phyloP scores from a whole-genome alignment of 2,329 filamentous ascomycete genomes.

The Pseudopyrenochaeta lycopersici region DNA sequence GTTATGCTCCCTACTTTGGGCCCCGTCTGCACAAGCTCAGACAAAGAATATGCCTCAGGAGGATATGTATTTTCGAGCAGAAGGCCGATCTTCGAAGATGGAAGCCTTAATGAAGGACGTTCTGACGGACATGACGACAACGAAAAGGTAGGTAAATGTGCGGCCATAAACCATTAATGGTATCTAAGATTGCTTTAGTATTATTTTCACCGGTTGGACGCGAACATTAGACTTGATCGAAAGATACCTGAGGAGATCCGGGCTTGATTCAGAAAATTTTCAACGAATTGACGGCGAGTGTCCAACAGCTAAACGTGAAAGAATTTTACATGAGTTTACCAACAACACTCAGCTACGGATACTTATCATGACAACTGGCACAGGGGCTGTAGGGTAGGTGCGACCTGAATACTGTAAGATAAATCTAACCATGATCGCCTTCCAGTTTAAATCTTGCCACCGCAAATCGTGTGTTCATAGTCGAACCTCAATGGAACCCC shows the following conservation, averaged over 20 bases:
- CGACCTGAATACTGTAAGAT: background rate
- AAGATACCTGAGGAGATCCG: conserved; percentile 11
- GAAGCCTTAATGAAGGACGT: conserved; percentile 44
- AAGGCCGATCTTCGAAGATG: conserved; percentile 48
- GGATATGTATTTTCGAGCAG: conserved; percentile 39
- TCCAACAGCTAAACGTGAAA: conserved; percentile 48
- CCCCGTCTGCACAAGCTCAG: background rate
- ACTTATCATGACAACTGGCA: conserved; percentile 64
- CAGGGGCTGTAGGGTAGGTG: conserved; percentile 59
- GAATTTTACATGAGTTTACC: conserved; percentile 52
- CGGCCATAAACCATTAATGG: background rate
- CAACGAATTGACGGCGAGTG: conserved; percentile 58
- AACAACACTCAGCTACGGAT: conserved; percentile 38
- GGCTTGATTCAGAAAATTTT: conserved; percentile 21
- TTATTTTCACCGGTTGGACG: conserved; percentile 46
- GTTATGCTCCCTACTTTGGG: conserved; percentile 30
- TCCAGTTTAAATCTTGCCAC: conserved; percentile 59
- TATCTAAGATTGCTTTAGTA: conserved; percentile 17
- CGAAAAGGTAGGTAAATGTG: conserved; percentile 34
- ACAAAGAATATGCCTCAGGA: conserved; percentile 16
- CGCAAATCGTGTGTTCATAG: conserved; percentile 60
- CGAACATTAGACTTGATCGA: conserved; percentile 37
- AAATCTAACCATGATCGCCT: background rate
- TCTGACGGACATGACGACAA: conserved; percentile 28
- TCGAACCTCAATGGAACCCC: conserved; percentile 66